Conservation (phyloP, 73 alveolate genomes). For the Stentor coeruleus region DNA sequence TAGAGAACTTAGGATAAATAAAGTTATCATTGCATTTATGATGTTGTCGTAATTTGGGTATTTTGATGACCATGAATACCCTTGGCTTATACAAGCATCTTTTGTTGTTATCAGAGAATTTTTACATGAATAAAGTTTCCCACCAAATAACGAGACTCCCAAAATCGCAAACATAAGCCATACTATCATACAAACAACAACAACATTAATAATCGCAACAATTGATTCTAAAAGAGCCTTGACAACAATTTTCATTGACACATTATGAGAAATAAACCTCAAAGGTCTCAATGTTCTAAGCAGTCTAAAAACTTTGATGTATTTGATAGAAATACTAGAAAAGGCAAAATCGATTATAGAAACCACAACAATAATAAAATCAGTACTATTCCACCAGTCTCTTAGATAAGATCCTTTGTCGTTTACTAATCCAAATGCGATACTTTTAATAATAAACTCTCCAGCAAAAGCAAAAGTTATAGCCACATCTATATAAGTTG, state of each 20-base stretch:
- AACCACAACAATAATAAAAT: slow-evolving; percentile 19
- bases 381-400: slow-evolving; percentile 51
- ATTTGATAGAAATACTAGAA: slow-evolving; percentile 50
- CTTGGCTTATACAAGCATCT: slow-evolving; percentile 14
- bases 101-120: background rate
- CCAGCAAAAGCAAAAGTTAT: slow-evolving; percentile 48
- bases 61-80: slow-evolving; percentile 28
- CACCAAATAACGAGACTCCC: slow-evolving; percentile 80
- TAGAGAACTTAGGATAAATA: slow-evolving; percentile 77
- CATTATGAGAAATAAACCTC: slow-evolving; percentile 81
- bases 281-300: slow-evolving; percentile 87
- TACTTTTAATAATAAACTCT: slow-evolving; percentile 20
- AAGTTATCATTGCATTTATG: slow-evolving; percentile 74
- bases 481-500: slow-evolving; percentile 51
- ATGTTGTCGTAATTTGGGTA: slow-evolving; percentile 74
- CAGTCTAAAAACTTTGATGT: slow-evolving; percentile 82
- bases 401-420: slow-evolving; percentile 23
- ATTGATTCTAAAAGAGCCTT: slow-evolving; percentile 83
- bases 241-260: slow-evolving; percentile 79
- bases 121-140: slow-evolving; percentile 65
- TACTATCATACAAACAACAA: slow-evolving; percentile 73
- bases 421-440: slow-evolving; percentile 36
- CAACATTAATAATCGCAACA: slow-evolving; percentile 76
- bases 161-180: slow-evolving; percentile 91
- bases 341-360: slow-evolving; percentile 69